Percentiles rank a stretch among this genome's conserved stretches.
These are phyloP conservation scores for Apophysomyces sp. DNA, from an alignment of 371 early-diverging fungal genomes.

Conservation along the genomic window DNA sequence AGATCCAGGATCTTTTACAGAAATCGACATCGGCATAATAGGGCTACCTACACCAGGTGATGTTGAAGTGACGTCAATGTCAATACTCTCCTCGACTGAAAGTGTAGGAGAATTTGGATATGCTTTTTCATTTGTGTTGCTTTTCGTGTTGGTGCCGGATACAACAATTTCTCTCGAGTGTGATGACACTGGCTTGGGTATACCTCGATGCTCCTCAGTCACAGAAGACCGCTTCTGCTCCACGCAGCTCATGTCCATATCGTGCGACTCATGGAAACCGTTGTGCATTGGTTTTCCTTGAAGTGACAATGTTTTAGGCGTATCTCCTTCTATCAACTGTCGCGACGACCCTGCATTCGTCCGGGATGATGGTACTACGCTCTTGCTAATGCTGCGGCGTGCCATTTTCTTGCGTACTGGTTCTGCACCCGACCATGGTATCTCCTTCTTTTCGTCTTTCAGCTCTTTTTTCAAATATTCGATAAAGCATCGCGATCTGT, in stretches of 20 bases:
- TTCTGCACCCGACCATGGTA: background rate
- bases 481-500: slow-evolving; percentile 39
- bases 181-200: background rate
- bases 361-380: background rate
- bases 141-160: background rate
- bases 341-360: background rate
- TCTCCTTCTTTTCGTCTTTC: slow-evolving; percentile 1
- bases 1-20: slow-evolving; percentile 1
- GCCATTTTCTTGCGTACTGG: background rate
- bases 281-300: background rate
- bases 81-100: slow-evolving; percentile 21
- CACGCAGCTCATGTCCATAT: background rate
- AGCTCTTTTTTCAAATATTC: slow-evolving; percentile 27
- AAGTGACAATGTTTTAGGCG: background rate
- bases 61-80: slow-evolving; percentile 23
- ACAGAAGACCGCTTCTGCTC: background rate
- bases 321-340: background rate
- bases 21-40: background rate
- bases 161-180: background rate
- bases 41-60: slow-evolving; percentile 16
- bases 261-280: background rate
- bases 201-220: background rate
- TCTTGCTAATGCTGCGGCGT: background rate
- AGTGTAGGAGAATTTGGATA: slow-evolving; percentile 1
- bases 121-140: background rate